Base-by-base conservation (phyloP, 805 yeast genomes). In the Teunomyces atbi region DNA sequence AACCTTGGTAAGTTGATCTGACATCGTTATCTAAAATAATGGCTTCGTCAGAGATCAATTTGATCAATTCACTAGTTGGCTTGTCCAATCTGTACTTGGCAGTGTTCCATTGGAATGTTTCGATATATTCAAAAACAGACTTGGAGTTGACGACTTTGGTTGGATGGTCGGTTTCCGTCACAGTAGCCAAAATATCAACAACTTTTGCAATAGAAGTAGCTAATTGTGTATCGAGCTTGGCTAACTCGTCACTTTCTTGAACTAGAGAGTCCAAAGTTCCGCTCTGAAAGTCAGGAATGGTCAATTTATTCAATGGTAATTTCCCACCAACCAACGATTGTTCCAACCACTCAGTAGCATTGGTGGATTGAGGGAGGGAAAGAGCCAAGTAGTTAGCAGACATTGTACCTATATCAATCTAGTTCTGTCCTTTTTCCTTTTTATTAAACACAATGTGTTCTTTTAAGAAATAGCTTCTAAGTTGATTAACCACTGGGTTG, bases 181-280 rank as follows among this genome's bases (percentile, higher is more conserved):
- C 68, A 27, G 75, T 69, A 15, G 69, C 60, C 48, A 91, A 73
- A 18, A 89, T 79, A 55, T 94, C 99, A 45, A 86, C 76, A 27
- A 86, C 81, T 66, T 95, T 95, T 20, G 71, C 62, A 11, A 90
- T 81, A 5, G 94, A 79, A 6, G 74, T 69, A 36, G 78, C 79
- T 61, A 92, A 76, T 66, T 89, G 94, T n/a, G 72, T 71, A 68
- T 94, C 99, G 45, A 84, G 71, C 63, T 89, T 91, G 35, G 80
- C 71, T 47, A 94, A 77, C 60, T 92, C 98, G 59, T 94, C 99
- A 64, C 91, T 82, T 67, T 91, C 91, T 57, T 86, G 83, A 45
- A 94, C 95, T 49, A 94, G 77, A 26, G 90, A 84, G 67, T 94
- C 99, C 61, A 94, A 78, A 10, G 98, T 91, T 23, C 97, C 97